Base-by-base conservation (phyloP, 1,284 basidiomycete species). In the Porogramme epimiltina region DNA sequence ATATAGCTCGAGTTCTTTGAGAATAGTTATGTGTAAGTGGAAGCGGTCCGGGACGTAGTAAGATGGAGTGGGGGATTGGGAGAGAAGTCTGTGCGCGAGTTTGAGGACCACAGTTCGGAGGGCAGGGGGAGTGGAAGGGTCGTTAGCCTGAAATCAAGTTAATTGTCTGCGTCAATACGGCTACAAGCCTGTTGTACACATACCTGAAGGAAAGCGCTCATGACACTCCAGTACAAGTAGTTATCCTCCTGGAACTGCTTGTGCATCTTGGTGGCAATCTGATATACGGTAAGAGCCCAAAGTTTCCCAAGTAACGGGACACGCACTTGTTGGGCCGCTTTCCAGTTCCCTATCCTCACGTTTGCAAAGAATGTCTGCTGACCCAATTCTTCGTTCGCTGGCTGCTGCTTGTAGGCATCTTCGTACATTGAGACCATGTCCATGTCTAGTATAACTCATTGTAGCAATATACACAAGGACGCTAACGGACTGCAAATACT, bases 321-420 rank as follows among this genome's bases (percentile, higher is more conserved):
- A 52, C 74, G 51, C 62, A 87, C 89, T 74, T 87, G 84, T 67
- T 92, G 90, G 23, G 88, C 88, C 41, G 82, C 79, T 67, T 90
- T 91, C 89, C 89, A 92, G 56, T 88, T 85, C 8, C 78, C 77
- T 33, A 85, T 82, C 57, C 89, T 81, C 24, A 87, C 81, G 62
- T 91, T 89, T 36, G 90, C 88, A 62, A 91, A 84, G 74, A 94
- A 94, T 0, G 89, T 87, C 65, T 94, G 90, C 19, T 79, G 77
- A 13, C 86, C 89, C 5, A 94, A 79, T 49, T 93, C 89, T 64
- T 93, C 90, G 64, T 91, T 92, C 6, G 70, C 66, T 16, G 93
- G 91, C 51, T 87, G 80, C 55, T 85, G 80, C 67, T 87, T 89
- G 71, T 81, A 90, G 2, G 89, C 89, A 45, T 88, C 84, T 55